Conservation (phyloP, 2,329 filamentous ascomycete genomes). For the Botryosphaeria dothidea region DNA sequence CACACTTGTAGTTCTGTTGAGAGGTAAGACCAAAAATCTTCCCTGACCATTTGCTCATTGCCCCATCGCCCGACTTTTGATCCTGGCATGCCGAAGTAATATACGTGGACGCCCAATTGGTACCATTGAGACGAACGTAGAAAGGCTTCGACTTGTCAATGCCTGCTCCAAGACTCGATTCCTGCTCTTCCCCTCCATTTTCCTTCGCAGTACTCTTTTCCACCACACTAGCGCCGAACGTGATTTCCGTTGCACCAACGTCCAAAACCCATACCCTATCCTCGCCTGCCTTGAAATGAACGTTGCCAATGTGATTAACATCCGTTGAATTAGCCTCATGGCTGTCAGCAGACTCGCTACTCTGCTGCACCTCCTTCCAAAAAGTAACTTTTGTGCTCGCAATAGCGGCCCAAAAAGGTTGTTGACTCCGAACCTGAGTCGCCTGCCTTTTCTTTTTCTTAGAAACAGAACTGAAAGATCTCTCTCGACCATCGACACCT, state of each 20-base stretch:
- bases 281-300: conserved; percentile 68
- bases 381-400: conserved; percentile 97
- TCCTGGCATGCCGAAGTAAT: conserved; percentile 58
- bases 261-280: conserved; percentile 80
- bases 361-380: conserved; percentile 77
- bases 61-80: conserved; percentile 45
- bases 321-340: conserved; percentile 74
- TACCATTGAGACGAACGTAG: conserved; percentile 76
- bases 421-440: conserved; percentile 83
- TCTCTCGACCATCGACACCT: conserved; percentile 57
- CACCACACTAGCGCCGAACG: conserved; percentile 55
- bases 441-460: conserved; percentile 91
- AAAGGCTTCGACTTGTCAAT: conserved; percentile 74
- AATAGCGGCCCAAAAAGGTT: conserved; percentile 91
- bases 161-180: conserved; percentile 44
- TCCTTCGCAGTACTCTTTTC: conserved; percentile 34
- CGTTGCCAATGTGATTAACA: conserved; percentile 74
- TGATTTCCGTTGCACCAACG: conserved; percentile 75
- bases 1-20: conserved; percentile 74
- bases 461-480: conserved; percentile 53
- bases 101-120: conserved; percentile 75
- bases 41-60: conserved; percentile 65
- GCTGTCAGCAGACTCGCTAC: conserved; percentile 72
- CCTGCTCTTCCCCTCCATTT: conserved; percentile 37
- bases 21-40: conserved; percentile 69